Base-by-base conservation (phyloP, 345 rosid species). In the Psidium friedrichsthalianum region DNA sequence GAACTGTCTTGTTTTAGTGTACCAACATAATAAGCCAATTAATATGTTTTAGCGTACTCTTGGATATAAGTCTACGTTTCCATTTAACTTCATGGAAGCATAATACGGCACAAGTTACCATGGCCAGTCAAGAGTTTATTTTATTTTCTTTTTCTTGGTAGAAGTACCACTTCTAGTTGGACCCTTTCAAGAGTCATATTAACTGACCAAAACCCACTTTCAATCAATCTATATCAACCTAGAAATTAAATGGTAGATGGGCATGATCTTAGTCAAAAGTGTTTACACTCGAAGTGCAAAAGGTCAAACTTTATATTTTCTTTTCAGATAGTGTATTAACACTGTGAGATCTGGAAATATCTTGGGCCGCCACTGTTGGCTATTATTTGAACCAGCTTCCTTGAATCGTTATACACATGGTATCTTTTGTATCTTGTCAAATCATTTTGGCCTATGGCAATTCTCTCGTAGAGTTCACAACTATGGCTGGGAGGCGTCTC, bases 401-500 rank as follows among this genome's bases (percentile, higher is more conserved):
- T 69, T 82, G 22, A 9, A 18, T 82, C 18, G 6, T 53, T 27
- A 51, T 82, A 6, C 27, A n/a, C 27, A 82, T 16, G n/a, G 56
- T 49, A 8, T 47, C 24, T 53, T 82, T 25, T 11, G 42, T 53
- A 29, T 42, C 84, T 15, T 8, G 24, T 84, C 11, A 51, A 24
- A 51, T 11, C 8, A 21, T 49, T 47, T 40, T 2, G 58, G 80
- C n/a, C 51, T 59, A 12, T 84, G 29, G 55, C 22, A 52, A 14
- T 36, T 51, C 32, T n/a, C 24, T 20, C 32, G 83, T 92, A 98
- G 99, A 98, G 90, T 98, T 96, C 85, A 94, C 99, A 74, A 95
- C 99, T 82, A 98, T 98, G 99, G 96, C 99, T 87, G 99, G 99
- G 88, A 95, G 99, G 91, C 98, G 97, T 52, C 99, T 98, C 84